phyloP scores from a whole-genome alignment of 805 yeast species.

The Candida sonorensis region DNA sequence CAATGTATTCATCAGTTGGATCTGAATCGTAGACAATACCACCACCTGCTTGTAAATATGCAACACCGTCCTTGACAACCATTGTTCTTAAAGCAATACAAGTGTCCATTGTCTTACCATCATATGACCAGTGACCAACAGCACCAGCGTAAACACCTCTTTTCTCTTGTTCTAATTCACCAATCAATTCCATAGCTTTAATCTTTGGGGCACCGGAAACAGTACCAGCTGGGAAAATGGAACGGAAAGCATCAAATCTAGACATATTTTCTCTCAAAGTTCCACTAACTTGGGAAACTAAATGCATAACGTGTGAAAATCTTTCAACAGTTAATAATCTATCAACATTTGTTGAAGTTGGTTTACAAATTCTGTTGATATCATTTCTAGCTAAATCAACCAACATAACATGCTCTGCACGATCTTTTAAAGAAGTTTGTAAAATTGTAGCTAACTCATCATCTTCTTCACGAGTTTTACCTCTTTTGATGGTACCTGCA shows the following conservation, averaged over 20 bases:
- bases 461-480: conserved; percentile 87
- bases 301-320: conserved; percentile 95
- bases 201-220: conserved; percentile 99
- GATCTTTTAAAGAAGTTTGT: conserved; percentile 74
- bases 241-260: conserved; percentile 94
- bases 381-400: conserved; percentile 97
- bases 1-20: conserved; percentile 90
- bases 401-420: conserved; percentile 98
- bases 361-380: conserved; percentile 90
- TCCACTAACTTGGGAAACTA: conserved; percentile 93
- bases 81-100: conserved; percentile 97
- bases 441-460: conserved; percentile 72
- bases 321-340: conserved; percentile 84
- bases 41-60: conserved; percentile 97
- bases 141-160: conserved; percentile 99
- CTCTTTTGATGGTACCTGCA: conserved; percentile 94
- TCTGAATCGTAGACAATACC: conserved; percentile 96
- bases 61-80: conserved; percentile 87
- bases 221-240: conserved; percentile 98
- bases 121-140: conserved; percentile 97
- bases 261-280: conserved; percentile 76
- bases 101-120: conserved; percentile 91
- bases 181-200: conserved; percentile 90
- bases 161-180: conserved; percentile 83
- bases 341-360: conserved; percentile 78